A percentile compares a stretch with the other conserved stretches of the same genome.
phyloP scores from a whole-genome alignment of 1,139 yeast species.

The Zygosaccharomyces sapae region DNA sequence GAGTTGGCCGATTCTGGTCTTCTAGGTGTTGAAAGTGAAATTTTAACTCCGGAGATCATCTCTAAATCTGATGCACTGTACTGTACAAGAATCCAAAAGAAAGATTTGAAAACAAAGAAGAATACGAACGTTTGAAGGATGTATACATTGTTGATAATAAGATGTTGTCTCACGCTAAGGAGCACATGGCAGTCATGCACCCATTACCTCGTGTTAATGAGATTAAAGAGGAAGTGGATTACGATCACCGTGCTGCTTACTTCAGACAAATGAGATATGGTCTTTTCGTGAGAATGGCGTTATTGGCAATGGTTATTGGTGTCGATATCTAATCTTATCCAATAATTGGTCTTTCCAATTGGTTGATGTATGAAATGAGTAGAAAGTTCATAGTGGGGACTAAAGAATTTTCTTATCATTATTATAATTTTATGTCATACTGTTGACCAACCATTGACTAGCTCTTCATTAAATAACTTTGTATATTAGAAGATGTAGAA shows the following conservation, averaged over 20 bases:
- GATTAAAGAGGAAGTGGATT: constrained; percentile 96
- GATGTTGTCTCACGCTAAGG: constrained; percentile 87
- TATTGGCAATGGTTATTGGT: constrained; percentile 96
- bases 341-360: neutral
- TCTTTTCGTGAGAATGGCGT: constrained; percentile 96
- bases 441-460: neutral
- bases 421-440: neutral
- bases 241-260: constrained; percentile 98
- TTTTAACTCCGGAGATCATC: constrained; percentile 76
- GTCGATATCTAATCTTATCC: constrained; percentile 44
- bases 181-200: constrained; percentile 98
- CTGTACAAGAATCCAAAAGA: constrained; percentile 98
- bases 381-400: constrained; percentile 19
- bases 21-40: constrained; percentile 68
- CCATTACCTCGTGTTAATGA: constrained; percentile 97
- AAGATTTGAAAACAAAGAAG: constrained; percentile 71
- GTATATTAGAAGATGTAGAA: no score
- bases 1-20: constrained; percentile 63
- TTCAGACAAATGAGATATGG: constrained; percentile 99
- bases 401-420: neutral
- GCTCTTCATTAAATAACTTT: neutral
- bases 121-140: constrained; percentile 87
- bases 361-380: neutral
- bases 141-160: constrained; percentile 89
- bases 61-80: constrained; percentile 90